Evolutionary conservation across 2,329 filamentous ascomycete genomes (phyloP), one percentile per base, ranked within the genome.

Genomic region (Aspergillus brunneoviolaceus): DNA sequence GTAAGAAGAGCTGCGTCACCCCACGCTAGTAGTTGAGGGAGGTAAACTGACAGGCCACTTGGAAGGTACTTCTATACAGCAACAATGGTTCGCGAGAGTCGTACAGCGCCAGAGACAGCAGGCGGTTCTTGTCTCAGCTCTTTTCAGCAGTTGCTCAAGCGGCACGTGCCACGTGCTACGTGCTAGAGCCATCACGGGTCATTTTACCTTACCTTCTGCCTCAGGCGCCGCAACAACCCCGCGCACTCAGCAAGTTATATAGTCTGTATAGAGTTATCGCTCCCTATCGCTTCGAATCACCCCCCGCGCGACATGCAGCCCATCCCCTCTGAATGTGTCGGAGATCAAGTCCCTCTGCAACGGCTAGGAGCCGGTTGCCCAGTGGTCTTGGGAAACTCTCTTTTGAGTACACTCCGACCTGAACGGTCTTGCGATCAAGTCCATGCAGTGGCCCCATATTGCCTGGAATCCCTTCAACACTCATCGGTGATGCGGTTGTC

Each of bases 1-100:
- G 27, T 31, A 51, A 45, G 11, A 55, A 52, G 53, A 61, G 35
- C n/a, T 50, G 51, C 49, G 53, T 58, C 59, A 49, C 52, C 10
- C 27, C 55, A 29, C 49, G 16, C 31, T 16, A 42, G 39, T n/a
- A 42, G 16, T 12, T 19, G 16, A 42, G 16, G 14, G 4, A n/a
- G 10, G 10, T 42, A n/a, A n/a, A n/a, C 0, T n/a, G 39, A 42
- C 33, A 35, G 33, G 33, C 14, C 21, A 21, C 21, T 21, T 21
- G 21, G 21, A 16, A 2, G 33, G 14, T 35, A 35, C 11, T 12
- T 12, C 14, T 12, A 35, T 35, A 35, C 14, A 27, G 27, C 27
- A 27, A 27, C 27, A 7, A 27, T 27, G 27, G 7, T 27, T 9
- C 23, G 23, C 4, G 27, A 27, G 7, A 27, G 33, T 35, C 33